These are phyloP conservation scores for Bisporella sp. DNA, from an alignment of 2,329 filamentous ascomycete species.

Conservation along the genomic window DNA sequence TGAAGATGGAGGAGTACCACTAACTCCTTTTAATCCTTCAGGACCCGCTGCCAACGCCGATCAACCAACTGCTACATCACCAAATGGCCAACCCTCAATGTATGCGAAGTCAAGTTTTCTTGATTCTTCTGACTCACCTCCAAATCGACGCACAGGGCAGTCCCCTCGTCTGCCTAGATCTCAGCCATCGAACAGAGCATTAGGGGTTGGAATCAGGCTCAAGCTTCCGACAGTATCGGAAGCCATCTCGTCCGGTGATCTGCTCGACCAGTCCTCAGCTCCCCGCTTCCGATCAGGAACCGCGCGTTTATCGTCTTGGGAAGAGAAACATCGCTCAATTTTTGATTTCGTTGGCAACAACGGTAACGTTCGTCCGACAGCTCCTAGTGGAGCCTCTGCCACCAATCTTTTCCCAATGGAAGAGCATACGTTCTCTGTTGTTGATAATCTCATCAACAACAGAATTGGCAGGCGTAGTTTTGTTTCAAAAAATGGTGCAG, in stretches of 20 bases:
- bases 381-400: constrained; percentile 24
- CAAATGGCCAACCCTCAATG: background rate
- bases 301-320: too few species aligned
- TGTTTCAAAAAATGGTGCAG: background rate
- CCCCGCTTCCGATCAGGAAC: background rate
- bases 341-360: background rate
- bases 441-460: constrained; percentile 16
- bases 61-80: background rate
- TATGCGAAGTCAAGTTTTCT: background rate
- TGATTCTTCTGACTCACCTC: background rate
- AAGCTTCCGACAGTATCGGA: constrained; percentile 15
- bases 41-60: background rate
- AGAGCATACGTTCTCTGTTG: constrained; percentile 11
- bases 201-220: background rate
- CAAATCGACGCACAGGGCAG: background rate
- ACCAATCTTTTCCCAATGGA: constrained; percentile 16
- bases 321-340: too few species aligned
- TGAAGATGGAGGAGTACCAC: constrained; percentile 10
- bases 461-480: background rate
- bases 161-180: too few species aligned
- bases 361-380: constrained; percentile 2
- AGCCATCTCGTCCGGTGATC: background rate
- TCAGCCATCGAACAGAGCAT: background rate
- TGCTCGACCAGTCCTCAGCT: background rate
- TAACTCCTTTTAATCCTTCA: background rate